Evolutionary conservation across 2,329 filamentous ascomycete species (phyloP).

Genomic region (Aspergillus glaucus): DNA sequence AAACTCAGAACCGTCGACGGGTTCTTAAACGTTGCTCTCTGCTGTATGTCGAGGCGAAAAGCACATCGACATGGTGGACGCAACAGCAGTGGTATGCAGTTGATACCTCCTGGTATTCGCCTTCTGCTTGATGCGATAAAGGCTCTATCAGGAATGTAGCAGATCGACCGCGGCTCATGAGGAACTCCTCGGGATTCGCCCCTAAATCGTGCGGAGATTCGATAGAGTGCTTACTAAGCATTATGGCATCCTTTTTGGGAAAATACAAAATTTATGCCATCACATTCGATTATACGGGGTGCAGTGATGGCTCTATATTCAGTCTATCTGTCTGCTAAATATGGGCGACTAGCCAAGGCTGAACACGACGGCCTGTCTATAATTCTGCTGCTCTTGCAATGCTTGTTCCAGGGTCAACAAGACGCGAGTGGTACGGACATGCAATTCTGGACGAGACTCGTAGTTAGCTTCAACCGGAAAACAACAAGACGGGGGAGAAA

Average conservation of each 20-base stretch:
- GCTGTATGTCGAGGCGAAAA: neutral
- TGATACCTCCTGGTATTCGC: too few species aligned
- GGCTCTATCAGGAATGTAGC: too few species aligned
- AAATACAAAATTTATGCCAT: too few species aligned
- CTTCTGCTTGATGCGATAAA: too few species aligned
- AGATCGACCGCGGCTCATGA: too few species aligned
- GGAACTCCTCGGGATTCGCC: too few species aligned
- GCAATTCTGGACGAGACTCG: neutral
- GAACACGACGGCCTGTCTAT: constrained; percentile 55
- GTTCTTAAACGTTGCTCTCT: neutral
- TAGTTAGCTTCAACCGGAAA: neutral
- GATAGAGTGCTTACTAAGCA: too few species aligned
- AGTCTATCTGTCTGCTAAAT: too few species aligned
- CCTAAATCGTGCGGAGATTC: too few species aligned
- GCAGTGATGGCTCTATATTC: too few species aligned
- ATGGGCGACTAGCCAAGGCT: neutral
- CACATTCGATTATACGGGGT: too few species aligned
- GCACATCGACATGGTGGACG: neutral
- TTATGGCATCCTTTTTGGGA: too few species aligned
- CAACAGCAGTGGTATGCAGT: neutral
- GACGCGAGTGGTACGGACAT: neutral
- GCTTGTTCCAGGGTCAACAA: constrained; percentile 48
- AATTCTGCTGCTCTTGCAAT: constrained; percentile 52
- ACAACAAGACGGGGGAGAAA: constrained; percentile 13
- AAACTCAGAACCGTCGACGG: neutral